Base-by-base conservation (phyloP, 192 early-diverging fungal species). In the Anaeromyces robustus region DNA sequence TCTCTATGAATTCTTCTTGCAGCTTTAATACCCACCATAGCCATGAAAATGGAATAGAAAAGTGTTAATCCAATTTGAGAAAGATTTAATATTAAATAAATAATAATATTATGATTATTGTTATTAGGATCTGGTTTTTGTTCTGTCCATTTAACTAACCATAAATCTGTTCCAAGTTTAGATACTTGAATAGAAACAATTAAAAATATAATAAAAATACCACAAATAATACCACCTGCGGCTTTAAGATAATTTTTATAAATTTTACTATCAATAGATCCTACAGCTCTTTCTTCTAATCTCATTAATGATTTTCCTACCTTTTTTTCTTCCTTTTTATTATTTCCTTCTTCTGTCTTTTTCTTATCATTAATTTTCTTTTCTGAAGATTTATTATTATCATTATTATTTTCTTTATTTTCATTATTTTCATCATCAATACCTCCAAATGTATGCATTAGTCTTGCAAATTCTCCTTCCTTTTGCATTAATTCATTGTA, bases 281-380 rank as follows among this genome's bases (percentile, higher is more conserved):
- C 98, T 12, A 90, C 89, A 18, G 92, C 93, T 78, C 91, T 89
- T 83, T 95, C 92, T 84, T 99, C 97, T 17, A 94, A 93, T 77
- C 91, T 84, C 41, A 95, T 94, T 41, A 98, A 41, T 16, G 39
- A 9, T 17, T 16, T 41, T 16, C 39, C 39, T 34, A n/a, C n/a
- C n/a, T n/a, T 34, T 34, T 34, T 34, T 34, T 17, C 12, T 41
- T 41, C 14, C 16, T 41, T 41, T 16, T 41, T 13, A 9, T 16
- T 41, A 3, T 7, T 7, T 30, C 77, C 81, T 2, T 84, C 80
- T 83, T 88, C 77, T 29, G n/a, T 80, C 30, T 89, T 86, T 6
- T 81, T 80, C 12, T 82, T 39, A 30, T 34, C 79, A 80, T 84
- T 79, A 29, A 81, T 77, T n/a, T 80, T 77, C 32, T 83, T 77